A percentile compares a stretch with the other conserved stretches of the same genome.
phyloP scores from a whole-genome alignment of 2,329 filamentous ascomycete species.

The Fusarium sp. region DNA sequence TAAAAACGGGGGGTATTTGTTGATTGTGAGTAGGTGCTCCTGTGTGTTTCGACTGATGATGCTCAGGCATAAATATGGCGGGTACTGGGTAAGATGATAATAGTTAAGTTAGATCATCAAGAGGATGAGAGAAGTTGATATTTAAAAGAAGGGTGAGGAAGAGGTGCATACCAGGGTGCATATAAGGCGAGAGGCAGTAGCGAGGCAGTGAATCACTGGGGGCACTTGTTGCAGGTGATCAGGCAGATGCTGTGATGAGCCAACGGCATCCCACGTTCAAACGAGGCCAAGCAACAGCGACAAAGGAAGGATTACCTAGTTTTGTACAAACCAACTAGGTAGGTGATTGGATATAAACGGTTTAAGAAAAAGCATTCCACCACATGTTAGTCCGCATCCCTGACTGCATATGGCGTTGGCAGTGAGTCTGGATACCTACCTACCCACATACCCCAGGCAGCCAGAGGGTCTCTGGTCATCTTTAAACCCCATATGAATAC shows the following conservation, averaged over 20 bases:
- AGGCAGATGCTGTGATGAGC: slow-evolving; percentile 2
- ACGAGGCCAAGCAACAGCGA: slow-evolving; percentile 9
- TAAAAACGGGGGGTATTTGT: neutral
- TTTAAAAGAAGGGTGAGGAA: neutral
- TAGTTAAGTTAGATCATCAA: neutral
- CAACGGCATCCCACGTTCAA: neutral
- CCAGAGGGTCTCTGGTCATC: neutral
- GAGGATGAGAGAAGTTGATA: neutral
- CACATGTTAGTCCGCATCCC: slow-evolving; percentile 3
- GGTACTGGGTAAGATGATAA: neutral
- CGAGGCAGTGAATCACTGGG: slow-evolving; percentile 14
- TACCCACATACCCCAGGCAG: neutral
- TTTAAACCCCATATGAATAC: neutral
- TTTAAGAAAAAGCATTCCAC: slow-evolving; percentile 24
- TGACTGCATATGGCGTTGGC: slow-evolving; percentile 16
- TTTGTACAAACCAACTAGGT: neutral
- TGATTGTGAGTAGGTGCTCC: neutral
- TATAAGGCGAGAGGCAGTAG: neutral
- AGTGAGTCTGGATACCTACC: neutral
- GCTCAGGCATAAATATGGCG: neutral
- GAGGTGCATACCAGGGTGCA: neutral
- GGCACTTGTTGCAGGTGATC: slow-evolving; percentile 14
- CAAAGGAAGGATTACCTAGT: neutral
- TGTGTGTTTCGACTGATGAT: neutral
- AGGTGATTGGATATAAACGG: slow-evolving; percentile 17